Conservation (phyloP, 108 stramenopile genomes). For the Nannochloropsis salina region DNA sequence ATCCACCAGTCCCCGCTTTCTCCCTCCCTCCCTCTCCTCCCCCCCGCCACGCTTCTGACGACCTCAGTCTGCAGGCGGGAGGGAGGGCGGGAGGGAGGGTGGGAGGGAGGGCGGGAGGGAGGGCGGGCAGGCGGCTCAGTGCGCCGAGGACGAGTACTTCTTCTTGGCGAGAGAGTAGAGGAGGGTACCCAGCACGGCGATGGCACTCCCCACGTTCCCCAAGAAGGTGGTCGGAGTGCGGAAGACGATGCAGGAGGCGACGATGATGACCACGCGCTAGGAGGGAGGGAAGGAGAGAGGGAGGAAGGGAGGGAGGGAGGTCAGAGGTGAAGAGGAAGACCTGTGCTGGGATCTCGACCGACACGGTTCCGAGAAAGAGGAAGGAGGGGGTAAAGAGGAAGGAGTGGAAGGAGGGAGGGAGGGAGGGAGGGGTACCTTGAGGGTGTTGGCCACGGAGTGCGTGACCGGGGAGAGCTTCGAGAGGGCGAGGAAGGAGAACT, state of each 20-base stretch:
- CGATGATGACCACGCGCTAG: slow-evolving; percentile 60
- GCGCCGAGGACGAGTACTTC: background rate
- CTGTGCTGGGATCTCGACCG: background rate
- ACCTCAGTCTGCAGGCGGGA: background rate
- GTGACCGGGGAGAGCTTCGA: slow-evolving; percentile 90
- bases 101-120: background rate
- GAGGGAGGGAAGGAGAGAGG: background rate
- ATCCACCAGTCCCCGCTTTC: background rate
- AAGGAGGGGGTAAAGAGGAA: slow-evolving; percentile 48
- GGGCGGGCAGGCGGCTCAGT: background rate
- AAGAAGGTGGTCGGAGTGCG: slow-evolving; percentile 75
- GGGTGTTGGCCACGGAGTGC: slow-evolving; percentile 87
- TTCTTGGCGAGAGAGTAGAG: slow-evolving; percentile 57
- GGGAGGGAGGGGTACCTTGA: slow-evolving; percentile 55
- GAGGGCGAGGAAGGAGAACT: slow-evolving; percentile 82
- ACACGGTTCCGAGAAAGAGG: background rate
- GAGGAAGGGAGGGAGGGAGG: background rate
- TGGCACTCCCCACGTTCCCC: slow-evolving; percentile 78
- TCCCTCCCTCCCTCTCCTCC: slow-evolving; percentile 10
- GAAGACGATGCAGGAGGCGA: slow-evolving; percentile 72
- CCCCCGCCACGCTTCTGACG: background rate
- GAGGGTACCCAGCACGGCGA: slow-evolving; percentile 86
- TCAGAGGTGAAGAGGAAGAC: background rate
- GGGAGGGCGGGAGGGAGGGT: background rate
- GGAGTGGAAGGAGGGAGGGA: slow-evolving; percentile 72